Evolutionary conservation across 106 monocot species (phyloP).

Genomic region (Dendrobium officinale): DNA sequence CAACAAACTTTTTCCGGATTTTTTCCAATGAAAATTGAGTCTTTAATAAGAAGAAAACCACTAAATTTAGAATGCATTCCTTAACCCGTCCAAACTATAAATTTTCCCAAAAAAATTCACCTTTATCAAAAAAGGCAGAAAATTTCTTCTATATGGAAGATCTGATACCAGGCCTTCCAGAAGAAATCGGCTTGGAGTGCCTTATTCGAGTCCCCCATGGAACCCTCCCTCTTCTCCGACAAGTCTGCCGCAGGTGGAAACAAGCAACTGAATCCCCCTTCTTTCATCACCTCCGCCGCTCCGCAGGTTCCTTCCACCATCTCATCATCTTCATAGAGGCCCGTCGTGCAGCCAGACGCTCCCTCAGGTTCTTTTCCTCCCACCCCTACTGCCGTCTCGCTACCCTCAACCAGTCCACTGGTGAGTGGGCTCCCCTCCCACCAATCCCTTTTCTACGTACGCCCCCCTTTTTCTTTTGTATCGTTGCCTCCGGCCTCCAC

Average conservation of each 20-base stretch:
- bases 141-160: too few relatives aligned
- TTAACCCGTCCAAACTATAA: too few relatives aligned
- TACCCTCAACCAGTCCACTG: conserved; percentile 20
- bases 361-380: not conserved
- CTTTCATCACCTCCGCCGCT: conserved; percentile 33
- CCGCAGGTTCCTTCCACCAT: conserved; percentile 8
- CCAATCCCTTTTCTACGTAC: conserved; percentile 16
- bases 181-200: conserved; percentile 54
- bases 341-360: conserved; percentile 6
- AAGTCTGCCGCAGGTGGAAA: conserved; percentile 41
- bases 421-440: conserved; percentile 23
- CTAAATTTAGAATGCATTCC: too few relatives aligned
- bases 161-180: conserved; percentile 54
- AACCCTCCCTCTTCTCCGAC: conserved; percentile 17
- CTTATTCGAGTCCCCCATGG: conserved; percentile 37
- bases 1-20: too few relatives aligned
- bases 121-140: too few relatives aligned
- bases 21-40: too few relatives aligned
- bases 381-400: conserved; percentile 17
- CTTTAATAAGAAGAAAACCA: too few relatives aligned
- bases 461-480: conserved; percentile 33
- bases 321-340: conserved; percentile 31
- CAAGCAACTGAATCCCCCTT: conserved; percentile 21
- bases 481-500: conserved; percentile 12
- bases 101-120: too few relatives aligned